A percentile compares a stretch with the other conserved stretches of the same genome.
phyloP scores from a whole-genome alignment of 148 eudicot genomes.

The Chenopodium berlandieri region DNA sequence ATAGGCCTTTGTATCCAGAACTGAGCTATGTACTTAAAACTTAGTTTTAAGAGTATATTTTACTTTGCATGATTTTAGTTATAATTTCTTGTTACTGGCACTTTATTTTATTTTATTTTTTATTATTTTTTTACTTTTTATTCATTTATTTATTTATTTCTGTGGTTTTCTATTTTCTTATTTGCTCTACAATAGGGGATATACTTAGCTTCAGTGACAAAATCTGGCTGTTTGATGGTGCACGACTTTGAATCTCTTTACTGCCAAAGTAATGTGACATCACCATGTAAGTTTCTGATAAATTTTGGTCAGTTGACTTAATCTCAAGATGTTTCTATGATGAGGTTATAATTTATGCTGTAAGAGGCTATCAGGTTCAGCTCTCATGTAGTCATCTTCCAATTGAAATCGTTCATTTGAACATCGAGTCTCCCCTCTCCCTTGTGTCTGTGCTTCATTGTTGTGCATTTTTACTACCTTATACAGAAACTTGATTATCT shows the following conservation, averaged over 20 bases:
- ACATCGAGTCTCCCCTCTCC: neutral
- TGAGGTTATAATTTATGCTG: neutral
- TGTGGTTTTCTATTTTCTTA: neutral
- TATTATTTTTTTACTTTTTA: no score
- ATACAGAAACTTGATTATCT: neutral
- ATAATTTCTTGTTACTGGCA: neutral
- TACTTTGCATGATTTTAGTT: neutral
- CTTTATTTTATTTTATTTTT: neutral
- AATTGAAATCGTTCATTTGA: neutral
- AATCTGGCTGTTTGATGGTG: slow-evolving; percentile 80
- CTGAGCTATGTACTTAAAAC: neutral
- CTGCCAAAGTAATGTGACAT: slow-evolving; percentile 46
- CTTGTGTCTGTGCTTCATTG: neutral
- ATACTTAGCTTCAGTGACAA: slow-evolving; percentile 84
- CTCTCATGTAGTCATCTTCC: neutral
- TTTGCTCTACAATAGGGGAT: slow-evolving; percentile 51
- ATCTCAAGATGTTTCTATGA: neutral
- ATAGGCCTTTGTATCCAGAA: neutral
- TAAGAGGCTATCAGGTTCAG: neutral
- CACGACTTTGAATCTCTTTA: slow-evolving; percentile 75
- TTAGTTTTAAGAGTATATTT: neutral
- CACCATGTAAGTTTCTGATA: slow-evolving; percentile 27
- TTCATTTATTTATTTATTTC: neutral
- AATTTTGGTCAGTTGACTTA: neutral
- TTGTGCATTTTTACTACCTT: neutral